A percentile compares a stretch with the other conserved stretches of the same genome.
phyloP scores from a whole-genome alignment of 768 basidiomycete species.

The Hypholoma sublateritium region DNA sequence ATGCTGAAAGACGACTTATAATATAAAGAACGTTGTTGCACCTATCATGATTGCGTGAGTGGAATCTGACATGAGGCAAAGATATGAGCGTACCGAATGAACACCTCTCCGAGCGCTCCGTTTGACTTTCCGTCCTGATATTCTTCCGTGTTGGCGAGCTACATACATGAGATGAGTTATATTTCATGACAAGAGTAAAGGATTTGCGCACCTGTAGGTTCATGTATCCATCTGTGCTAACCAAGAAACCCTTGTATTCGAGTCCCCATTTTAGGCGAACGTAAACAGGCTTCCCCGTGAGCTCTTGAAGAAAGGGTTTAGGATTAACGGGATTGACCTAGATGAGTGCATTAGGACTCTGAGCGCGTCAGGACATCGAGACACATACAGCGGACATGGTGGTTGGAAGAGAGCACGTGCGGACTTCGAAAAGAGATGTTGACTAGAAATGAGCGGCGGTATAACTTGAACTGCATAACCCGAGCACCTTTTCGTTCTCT shows the following conservation, averaged over 20 bases:
- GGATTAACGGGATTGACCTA: slow-evolving; percentile 95
- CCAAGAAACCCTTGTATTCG: slow-evolving; percentile 98
- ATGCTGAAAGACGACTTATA: slow-evolving; percentile 54
- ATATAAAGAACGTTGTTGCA: slow-evolving; percentile 98
- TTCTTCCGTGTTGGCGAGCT: slow-evolving; percentile 99
- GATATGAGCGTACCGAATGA: slow-evolving; percentile 74
- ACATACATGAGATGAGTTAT: background rate
- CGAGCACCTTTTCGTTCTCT: background rate
- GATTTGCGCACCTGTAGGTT: slow-evolving; percentile 80
- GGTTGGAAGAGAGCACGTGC: slow-evolving; percentile 43
- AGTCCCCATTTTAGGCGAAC: slow-evolving; percentile 98
- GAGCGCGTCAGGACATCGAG: slow-evolving; percentile 6
- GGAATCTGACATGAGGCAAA: slow-evolving; percentile 2
- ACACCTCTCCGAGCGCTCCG: slow-evolving; percentile 97
- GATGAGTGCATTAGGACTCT: slow-evolving; percentile 11
- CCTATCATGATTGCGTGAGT: slow-evolving; percentile 36
- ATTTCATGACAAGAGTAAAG: background rate
- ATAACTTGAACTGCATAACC: background rate
- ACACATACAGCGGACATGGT: slow-evolving; percentile 66
- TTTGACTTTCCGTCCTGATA: slow-evolving; percentile 95
- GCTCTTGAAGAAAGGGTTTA: slow-evolving; percentile 97
- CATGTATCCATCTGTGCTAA: slow-evolving; percentile 99
- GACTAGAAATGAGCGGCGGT: background rate
- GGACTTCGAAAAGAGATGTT: slow-evolving; percentile 32
- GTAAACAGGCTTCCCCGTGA: slow-evolving; percentile 95